These are phyloP conservation scores for Xenoacremonium recifei DNA, from an alignment of 2,329 filamentous ascomycete genomes.

Conservation along the genomic window DNA sequence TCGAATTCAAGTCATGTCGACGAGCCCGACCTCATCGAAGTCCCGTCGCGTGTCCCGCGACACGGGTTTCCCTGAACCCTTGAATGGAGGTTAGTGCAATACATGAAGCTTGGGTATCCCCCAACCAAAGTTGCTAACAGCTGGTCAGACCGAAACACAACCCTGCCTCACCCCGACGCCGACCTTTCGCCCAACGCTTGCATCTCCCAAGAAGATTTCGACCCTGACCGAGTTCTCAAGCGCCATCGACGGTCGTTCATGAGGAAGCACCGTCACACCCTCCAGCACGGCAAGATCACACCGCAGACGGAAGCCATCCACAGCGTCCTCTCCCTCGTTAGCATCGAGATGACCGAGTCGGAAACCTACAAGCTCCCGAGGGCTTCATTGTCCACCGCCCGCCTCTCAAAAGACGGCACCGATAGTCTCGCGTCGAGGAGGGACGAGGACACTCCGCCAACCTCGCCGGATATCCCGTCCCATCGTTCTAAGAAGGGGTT, in stretches of 20 bases:
- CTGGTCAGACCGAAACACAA: constrained; percentile 53
- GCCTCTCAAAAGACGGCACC: constrained; percentile 35
- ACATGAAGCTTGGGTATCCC: neutral
- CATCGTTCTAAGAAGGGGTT: constrained; percentile 27
- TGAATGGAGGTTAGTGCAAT: constrained; percentile 42
- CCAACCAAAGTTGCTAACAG: constrained; percentile 7
- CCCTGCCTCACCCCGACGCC: constrained; percentile 61
- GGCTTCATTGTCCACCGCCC: constrained; percentile 27
- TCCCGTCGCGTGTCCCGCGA: constrained; percentile 33
- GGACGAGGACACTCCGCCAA: constrained; percentile 35
- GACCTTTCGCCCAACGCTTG: constrained; percentile 55
- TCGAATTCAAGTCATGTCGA: constrained; percentile 27
- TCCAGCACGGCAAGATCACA: constrained; percentile 45
- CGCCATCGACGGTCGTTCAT: constrained; percentile 48
- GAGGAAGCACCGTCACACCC: constrained; percentile 41
- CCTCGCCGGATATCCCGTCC: constrained; percentile 32
- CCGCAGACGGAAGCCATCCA: constrained; percentile 32
- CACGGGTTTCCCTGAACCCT: constrained; percentile 53
- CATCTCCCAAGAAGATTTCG: constrained; percentile 55
- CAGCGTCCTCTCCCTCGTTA: constrained; percentile 32
- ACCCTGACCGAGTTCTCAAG: constrained; percentile 39
- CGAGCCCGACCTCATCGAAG: constrained; percentile 19
- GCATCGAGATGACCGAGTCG: constrained; percentile 22
- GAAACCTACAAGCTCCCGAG: constrained; percentile 21
- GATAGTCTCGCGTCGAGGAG: constrained; percentile 35